Evolutionary conservation across 805 yeast species (phyloP), one percentile per base, ranked within the genome.

Genomic region (Ogataea neopini): DNA sequence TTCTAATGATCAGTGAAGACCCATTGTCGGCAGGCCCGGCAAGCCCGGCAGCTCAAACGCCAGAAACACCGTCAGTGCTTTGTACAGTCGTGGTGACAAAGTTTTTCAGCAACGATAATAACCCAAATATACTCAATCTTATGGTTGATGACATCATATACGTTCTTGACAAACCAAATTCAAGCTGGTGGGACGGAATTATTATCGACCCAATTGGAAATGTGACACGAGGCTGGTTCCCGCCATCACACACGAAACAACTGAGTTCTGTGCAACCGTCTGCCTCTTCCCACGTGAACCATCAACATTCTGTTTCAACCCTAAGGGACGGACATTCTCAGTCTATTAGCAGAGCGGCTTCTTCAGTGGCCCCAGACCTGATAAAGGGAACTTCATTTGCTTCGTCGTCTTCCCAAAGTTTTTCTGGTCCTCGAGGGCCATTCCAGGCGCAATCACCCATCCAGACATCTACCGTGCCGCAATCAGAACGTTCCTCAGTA

Each of bases 161-260:
- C 55, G 94, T 89, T 11, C 61, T 87, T n/a, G 62, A 75, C 13
- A 85, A 84, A 50, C 71, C 80, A 13, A 78, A 76, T 33, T 63
- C 80, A 2, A 87, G 89, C 2, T 89, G 96, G 96, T 88, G 95
- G 94, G 96, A 89, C 63, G 96, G 96, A 9, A 73, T 84, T 14
- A 54, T 71, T 30, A 64, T 61, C 4, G 66, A 64, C 32, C 63
- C 68, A 2, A 64, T 60, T 15, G 76, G 77, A 6, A 75, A 60
- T 25, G 65, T 71, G 4, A 63, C 76, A 5, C 74, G 95, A 60
- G 96, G 96, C 56, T 89, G 96, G 96, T 87, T 89, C 69, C 96
- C 96, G 14, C 77, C 77, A 41, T 78, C 76, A 48, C 83, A 76
- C 64, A 81, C 81, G 22, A 73, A 43, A 13, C 33, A 40, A 37